Conservation (phyloP, 495 filamentous ascomycete genomes). For the Aspergillus affinis region DNA sequence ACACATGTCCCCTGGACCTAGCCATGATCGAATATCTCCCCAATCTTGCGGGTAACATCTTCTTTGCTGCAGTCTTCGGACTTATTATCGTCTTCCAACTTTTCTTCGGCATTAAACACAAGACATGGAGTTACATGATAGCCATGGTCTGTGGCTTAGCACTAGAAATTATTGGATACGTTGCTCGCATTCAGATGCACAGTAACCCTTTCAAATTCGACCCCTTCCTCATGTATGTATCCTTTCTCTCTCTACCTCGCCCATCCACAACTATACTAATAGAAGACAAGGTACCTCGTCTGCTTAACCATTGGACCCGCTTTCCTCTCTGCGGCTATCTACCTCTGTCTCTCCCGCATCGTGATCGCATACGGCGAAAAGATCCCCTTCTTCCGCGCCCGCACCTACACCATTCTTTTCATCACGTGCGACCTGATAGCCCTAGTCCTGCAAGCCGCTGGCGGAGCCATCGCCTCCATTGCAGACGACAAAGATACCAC, state of each 20-base stretch:
- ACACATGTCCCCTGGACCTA: constrained; percentile 37
- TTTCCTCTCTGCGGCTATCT: constrained; percentile 58
- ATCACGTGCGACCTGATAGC: constrained; percentile 54
- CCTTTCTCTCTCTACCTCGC: not conserved
- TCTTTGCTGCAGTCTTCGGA: constrained; percentile 33
- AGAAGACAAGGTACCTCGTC: constrained; percentile 42
- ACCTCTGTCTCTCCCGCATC: constrained; percentile 56
- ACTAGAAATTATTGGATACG: constrained; percentile 40
- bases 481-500: constrained; percentile 27
- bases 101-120: constrained; percentile 24
- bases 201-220: constrained; percentile 33
- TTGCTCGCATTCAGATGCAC: constrained; percentile 29
- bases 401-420: constrained; percentile 55
- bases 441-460: constrained; percentile 55
- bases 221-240: constrained; percentile 29
- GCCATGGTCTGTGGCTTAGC: constrained; percentile 28
- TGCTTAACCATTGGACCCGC: constrained; percentile 55
- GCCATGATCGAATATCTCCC: constrained; percentile 35
- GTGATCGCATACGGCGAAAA: constrained; percentile 48
- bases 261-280: not conserved
- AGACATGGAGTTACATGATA: constrained; percentile 31
- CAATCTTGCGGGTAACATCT: constrained; percentile 35
- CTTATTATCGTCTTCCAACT: constrained; percentile 27
- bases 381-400: constrained; percentile 48
- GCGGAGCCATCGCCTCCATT: constrained; percentile 48